Conservation (phyloP, 345 rosid species). For the Aquilaria sinensis region DNA sequence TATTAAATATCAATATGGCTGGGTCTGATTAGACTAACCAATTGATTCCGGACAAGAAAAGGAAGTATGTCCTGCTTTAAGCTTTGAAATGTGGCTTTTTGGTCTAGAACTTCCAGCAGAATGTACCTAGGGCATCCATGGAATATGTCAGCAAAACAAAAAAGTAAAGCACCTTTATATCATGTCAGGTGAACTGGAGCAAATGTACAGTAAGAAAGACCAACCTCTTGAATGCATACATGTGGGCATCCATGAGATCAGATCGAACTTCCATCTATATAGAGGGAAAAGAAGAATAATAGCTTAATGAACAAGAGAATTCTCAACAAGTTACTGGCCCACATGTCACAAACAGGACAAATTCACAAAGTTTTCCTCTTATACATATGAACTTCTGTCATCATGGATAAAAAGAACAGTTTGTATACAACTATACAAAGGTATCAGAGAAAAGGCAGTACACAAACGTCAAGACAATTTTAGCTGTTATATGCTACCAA, state of each 20-base stretch:
- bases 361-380: too few relatives aligned
- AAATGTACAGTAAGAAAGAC: conserved; percentile 13
- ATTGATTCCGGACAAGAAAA: conserved; percentile 85
- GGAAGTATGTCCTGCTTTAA: conserved; percentile 83
- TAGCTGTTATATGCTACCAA: too few relatives aligned
- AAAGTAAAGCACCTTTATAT: conserved; percentile 1
- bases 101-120: conserved; percentile 65
- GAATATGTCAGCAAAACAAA: neutral
- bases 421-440: too few relatives aligned
- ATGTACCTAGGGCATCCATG: conserved; percentile 44
- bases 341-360: too few relatives aligned
- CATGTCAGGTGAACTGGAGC: conserved; percentile 6
- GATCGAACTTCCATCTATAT: conserved; percentile 86
- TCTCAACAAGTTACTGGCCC: too few relatives aligned
- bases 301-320: conserved; percentile 3
- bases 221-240: conserved; percentile 97
- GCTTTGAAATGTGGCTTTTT: conserved; percentile 69
- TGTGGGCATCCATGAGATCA: conserved; percentile 95
- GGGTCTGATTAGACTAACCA: conserved; percentile 57
- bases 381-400: too few relatives aligned
- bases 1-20: neutral
- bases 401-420: too few relatives aligned
- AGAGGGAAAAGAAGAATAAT: conserved; percentile 15
- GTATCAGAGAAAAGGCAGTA: too few relatives aligned
- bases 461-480: too few relatives aligned